A percentile compares a stretch with the other conserved stretches of the same genome.
Conservation (phyloP, 805 yeast genomes). For the Pichia californica region DNA sequence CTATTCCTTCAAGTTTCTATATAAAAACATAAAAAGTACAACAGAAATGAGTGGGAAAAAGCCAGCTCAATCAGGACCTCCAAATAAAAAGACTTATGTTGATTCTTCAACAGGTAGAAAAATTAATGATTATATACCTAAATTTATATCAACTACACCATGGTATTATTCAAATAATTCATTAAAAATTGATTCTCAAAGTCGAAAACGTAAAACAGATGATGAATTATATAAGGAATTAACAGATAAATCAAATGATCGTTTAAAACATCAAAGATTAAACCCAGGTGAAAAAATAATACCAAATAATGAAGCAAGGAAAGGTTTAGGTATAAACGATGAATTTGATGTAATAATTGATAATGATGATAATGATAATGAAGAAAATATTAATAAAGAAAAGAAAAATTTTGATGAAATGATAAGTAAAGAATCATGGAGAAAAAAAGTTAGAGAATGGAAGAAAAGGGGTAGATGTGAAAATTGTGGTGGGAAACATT, state of each 20-base stretch:
- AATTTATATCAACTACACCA: constrained; percentile 34
- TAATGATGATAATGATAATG: constrained; percentile 9
- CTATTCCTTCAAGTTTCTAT: no score
- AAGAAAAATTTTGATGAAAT: no score
- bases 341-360: constrained; percentile 24
- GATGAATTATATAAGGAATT: constrained; percentile 18
- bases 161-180: constrained; percentile 32
- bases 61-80: neutral
- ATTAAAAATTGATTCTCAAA: constrained; percentile 22
- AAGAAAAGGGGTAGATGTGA: constrained; percentile 37
- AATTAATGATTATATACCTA: constrained; percentile 35
- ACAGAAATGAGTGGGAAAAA: neutral
- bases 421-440: neutral
- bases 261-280: constrained; percentile 52
- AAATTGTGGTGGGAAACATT: constrained; percentile 56
- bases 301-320: constrained; percentile 43
- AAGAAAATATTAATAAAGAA: constrained; percentile 4
- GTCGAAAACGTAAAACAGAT: constrained; percentile 23
- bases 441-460: constrained; percentile 8
- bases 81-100: constrained; percentile 14
- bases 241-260: constrained; percentile 31
- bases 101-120: constrained; percentile 17
- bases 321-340: constrained; percentile 55
- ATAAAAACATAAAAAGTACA: neutral
- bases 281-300: constrained; percentile 34